Conservation (phyloP, 352 stramenopile species). For the Globisporangium canariense region DNA sequence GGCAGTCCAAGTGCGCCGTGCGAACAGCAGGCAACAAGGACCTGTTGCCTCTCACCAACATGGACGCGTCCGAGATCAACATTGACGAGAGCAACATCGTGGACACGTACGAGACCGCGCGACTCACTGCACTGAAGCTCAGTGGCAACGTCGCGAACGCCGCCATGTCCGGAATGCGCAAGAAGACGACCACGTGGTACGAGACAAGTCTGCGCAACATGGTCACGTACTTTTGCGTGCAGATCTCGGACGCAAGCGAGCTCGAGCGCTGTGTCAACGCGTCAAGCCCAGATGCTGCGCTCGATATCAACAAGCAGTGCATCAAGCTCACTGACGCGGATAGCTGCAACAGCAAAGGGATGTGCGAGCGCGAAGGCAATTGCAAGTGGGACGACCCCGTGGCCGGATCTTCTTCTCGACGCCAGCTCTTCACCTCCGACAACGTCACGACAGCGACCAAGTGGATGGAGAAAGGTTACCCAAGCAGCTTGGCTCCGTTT, state of each 20-base stretch:
- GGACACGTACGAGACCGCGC: slow-evolving; percentile 66
- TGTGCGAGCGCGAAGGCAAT: slow-evolving; percentile 73
- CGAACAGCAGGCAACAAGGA: slow-evolving; percentile 50
- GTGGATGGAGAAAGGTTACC: slow-evolving; percentile 70
- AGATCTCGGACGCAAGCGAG: slow-evolving; percentile 39
- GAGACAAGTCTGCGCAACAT: slow-evolving; percentile 58
- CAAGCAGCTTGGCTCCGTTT: slow-evolving; percentile 62
- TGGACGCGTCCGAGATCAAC: slow-evolving; percentile 57
- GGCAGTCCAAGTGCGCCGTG: slow-evolving; percentile 55
- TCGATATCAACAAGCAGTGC: slow-evolving; percentile 50
- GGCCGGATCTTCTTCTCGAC: slow-evolving; percentile 29
- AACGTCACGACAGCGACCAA: slow-evolving; percentile 52
- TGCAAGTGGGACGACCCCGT: slow-evolving; percentile 80
- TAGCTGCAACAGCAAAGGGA: slow-evolving; percentile 52
- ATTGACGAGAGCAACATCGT: slow-evolving; percentile 49
- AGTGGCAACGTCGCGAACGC: slow-evolving; percentile 52
- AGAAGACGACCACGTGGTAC: slow-evolving; percentile 69
- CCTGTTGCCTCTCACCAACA: slow-evolving; percentile 53
- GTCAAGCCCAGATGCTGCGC: slow-evolving; percentile 44
- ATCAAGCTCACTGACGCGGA: slow-evolving; percentile 42
- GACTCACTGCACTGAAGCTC: slow-evolving; percentile 63
- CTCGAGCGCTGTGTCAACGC: slow-evolving; percentile 57
- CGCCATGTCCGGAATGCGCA: slow-evolving; percentile 67
- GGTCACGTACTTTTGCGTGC: slow-evolving; percentile 67
- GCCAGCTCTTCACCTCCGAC: slow-evolving; percentile 50